Evolutionary conservation across 2,329 filamentous ascomycete species (phyloP).

Genomic region (Amauroascus niger): DNA sequence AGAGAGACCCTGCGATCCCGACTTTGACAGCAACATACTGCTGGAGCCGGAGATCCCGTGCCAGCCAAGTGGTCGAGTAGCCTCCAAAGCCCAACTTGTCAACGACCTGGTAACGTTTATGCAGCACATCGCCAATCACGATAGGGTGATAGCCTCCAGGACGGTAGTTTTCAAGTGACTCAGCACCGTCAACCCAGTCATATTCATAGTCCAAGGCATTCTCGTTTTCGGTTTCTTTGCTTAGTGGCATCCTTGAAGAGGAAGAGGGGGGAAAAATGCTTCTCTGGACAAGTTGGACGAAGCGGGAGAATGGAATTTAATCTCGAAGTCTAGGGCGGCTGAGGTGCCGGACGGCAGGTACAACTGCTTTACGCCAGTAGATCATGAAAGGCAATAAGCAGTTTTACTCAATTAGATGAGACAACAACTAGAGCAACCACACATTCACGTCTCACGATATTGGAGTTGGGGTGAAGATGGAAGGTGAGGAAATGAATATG

Average conservation of each 20-base stretch:
- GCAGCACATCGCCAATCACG: slow-evolving; percentile 26
- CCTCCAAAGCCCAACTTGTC: slow-evolving; percentile 38
- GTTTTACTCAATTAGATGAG: no score
- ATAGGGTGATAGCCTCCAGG: slow-evolving; percentile 30
- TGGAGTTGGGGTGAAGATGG: not conserved
- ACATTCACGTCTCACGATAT: not conserved
- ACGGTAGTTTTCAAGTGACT: slow-evolving; percentile 26
- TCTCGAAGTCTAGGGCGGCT: not conserved
- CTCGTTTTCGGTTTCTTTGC: no score
- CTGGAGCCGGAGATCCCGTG: slow-evolving; percentile 24
- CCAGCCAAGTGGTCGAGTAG: slow-evolving; percentile 38
- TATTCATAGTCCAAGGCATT: slow-evolving; percentile 22
- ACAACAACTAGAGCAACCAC: no score
- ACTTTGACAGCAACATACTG: slow-evolving; percentile 28
- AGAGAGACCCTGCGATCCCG: slow-evolving; percentile 18
- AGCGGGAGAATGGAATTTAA: not conserved
- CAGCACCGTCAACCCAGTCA: slow-evolving; percentile 25
- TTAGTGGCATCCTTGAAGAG: not conserved
- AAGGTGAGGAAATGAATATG: no score
- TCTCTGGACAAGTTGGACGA: not conserved
- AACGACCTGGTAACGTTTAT: slow-evolving; percentile 30
- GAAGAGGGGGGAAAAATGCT: not conserved
- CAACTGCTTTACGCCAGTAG: not conserved
- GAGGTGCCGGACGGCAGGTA: not conserved
- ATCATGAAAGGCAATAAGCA: not conserved